A percentile compares a stretch with the other conserved stretches of the same genome.
These are phyloP conservation scores for Tuctoria greenei DNA, from an alignment of 176 grass and related monocot species.

Conservation along the genomic window DNA sequence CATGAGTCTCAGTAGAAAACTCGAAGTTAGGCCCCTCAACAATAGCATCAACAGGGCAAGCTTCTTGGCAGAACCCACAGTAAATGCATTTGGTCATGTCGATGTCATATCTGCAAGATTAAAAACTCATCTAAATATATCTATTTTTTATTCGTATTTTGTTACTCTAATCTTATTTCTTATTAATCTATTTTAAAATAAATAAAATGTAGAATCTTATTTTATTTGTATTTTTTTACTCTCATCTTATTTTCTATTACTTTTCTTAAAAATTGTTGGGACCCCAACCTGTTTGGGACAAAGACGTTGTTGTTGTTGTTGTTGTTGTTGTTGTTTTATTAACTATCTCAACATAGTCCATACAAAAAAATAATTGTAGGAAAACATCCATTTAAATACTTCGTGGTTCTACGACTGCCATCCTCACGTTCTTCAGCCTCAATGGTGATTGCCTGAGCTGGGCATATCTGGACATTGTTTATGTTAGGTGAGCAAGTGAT, in stretches of 20 bases:
- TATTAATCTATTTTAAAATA: too few relatives aligned
- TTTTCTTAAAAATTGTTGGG: too few relatives aligned
- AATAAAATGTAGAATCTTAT: too few relatives aligned
- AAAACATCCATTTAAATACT: constrained; percentile 38
- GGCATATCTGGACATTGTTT: constrained; percentile 68
- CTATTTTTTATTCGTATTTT: too few relatives aligned
- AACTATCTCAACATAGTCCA: background rate
- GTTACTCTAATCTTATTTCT: too few relatives aligned
- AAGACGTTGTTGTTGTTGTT: too few relatives aligned
- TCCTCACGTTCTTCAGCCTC: constrained; percentile 99
- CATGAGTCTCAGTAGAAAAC: constrained; percentile 96
- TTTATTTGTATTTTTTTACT: too few relatives aligned
- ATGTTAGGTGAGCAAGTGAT: constrained; percentile 4
- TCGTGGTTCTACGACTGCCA: constrained; percentile 92
- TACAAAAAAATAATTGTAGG: background rate
- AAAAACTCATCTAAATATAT: background rate
- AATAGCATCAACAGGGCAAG: constrained; percentile 97
- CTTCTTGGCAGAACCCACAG: constrained; percentile 98
- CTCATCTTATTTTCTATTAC: too few relatives aligned
- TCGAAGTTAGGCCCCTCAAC: constrained; percentile 98
- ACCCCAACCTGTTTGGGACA: too few relatives aligned
- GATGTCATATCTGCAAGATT: constrained; percentile 76
- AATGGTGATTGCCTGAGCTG: constrained; percentile 97
- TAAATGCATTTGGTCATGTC: constrained; percentile 99
- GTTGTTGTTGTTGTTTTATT: too few relatives aligned